Evolutionary conservation across 768 basidiomycete genomes (phyloP).

Genomic region (Trichaptum fuscoviolaceum): DNA sequence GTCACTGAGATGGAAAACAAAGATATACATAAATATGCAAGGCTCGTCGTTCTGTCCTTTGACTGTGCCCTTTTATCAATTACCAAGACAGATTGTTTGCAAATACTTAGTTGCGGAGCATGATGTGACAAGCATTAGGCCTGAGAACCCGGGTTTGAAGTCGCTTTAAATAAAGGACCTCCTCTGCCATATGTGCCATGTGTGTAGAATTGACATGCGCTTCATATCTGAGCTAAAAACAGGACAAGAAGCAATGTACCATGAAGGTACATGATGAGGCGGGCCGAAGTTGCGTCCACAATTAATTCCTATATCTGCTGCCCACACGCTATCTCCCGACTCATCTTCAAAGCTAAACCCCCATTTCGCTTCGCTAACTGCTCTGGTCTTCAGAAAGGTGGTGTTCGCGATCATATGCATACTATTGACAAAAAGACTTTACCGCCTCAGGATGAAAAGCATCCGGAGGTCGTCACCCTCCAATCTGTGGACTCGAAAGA

Average conservation of each 20-base stretch:
- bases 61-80: neutral
- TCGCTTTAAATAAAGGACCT: neutral
- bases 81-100: neutral
- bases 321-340: neutral
- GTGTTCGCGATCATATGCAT: neutral
- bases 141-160: neutral
- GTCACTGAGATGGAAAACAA: neutral
- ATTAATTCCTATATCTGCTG: neutral
- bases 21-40: neutral
- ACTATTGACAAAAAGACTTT: neutral
- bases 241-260: neutral
- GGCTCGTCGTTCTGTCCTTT: neutral
- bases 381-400: no score
- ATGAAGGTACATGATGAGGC: neutral
- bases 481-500: slow-evolving; percentile 24
- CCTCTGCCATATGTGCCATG: neutral
- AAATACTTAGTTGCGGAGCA: neutral
- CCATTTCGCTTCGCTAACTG: neutral
- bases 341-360: neutral
- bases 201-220: neutral
- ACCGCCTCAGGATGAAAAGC: neutral
- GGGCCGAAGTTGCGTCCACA: no score
- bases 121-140: neutral
- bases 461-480: neutral
- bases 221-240: neutral